Base-by-base conservation (phyloP, 2,329 filamentous ascomycete species). In the Simplicillium sp. region DNA sequence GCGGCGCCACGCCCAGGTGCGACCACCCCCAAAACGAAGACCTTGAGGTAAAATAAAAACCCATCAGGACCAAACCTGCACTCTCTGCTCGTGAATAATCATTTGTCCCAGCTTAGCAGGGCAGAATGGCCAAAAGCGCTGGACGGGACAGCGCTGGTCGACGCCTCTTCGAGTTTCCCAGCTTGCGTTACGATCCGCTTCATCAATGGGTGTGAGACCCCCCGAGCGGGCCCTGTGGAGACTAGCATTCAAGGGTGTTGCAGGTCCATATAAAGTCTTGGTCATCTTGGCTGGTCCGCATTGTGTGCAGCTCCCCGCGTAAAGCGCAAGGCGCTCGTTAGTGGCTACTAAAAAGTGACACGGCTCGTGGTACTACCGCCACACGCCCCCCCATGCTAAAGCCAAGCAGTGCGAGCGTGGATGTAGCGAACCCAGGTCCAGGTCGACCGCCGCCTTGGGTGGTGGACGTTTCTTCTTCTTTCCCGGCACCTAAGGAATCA, bases 391-490 rank as follows among this genome's bases (percentile, higher is more conserved):
- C 57, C 53, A 54, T 61, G 57, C 56, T 48, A 49, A 49, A 44
- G 13, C 31, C 31, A 33, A 33, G 52, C 57, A 59, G 52, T 29
- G 28, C 47, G 16, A 57, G 48, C 48, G 50, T 53, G 51, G 50
- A 53, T 51, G 49, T 54, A 55, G 56, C 48, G 50, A 56, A 25
- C 20, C 53, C 54, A 56, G 29, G 39, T 37, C 55, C 55, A 59
- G 56, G 55, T 54, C 55, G 57, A 54, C 54, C 57, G 55, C 52
- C 58, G 57, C 51, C 54, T 55, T 52, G 57, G 57, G 44, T 48
- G 56, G 53, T 58, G 57, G 53, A 58, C 58, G 57, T 59, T 61
- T 61, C 55, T 60, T 55, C 56, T 61, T 59, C 55, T 58, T 53
- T 54, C 57, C 53, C 53, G 51, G 51, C 50, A 51, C 35, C 37